phyloP scores from a whole-genome alignment of 2,329 filamentous ascomycete genomes.

The Calonectria pauciramosa region DNA sequence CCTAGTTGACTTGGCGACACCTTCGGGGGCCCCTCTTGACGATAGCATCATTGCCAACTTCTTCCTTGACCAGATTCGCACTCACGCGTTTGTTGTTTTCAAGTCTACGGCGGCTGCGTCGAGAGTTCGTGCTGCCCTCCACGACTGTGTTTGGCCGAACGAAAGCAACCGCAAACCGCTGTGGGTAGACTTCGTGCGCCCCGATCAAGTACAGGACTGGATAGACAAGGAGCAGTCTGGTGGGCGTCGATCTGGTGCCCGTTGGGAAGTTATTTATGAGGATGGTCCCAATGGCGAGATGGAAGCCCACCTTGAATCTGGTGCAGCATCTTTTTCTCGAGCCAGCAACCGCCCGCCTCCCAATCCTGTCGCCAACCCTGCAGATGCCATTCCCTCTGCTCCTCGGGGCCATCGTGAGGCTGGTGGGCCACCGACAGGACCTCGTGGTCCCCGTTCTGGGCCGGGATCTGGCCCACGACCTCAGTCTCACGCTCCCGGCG shows the following conservation, averaged over 20 bases:
- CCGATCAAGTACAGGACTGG: slow-evolving; percentile 80
- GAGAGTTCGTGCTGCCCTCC: slow-evolving; percentile 81
- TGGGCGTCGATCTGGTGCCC: slow-evolving; percentile 56
- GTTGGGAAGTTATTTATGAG: slow-evolving; percentile 83
- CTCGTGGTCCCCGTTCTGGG: slow-evolving; percentile 54
- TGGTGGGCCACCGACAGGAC: slow-evolving; percentile 50
- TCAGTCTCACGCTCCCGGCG: slow-evolving; percentile 36
- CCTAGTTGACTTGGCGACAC: slow-evolving; percentile 76
- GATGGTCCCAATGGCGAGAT: slow-evolving; percentile 67
- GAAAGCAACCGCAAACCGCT: slow-evolving; percentile 87
- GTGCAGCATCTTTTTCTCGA: slow-evolving; percentile 34
- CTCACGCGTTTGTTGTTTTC: slow-evolving; percentile 88
- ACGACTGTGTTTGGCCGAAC: slow-evolving; percentile 87
- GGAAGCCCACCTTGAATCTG: slow-evolving; percentile 64
- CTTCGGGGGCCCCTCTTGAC: slow-evolving; percentile 64
- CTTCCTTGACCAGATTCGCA: slow-evolving; percentile 87
- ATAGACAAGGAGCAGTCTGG: slow-evolving; percentile 75
- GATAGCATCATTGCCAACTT: slow-evolving; percentile 73
- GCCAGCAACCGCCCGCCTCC: slow-evolving; percentile 32
- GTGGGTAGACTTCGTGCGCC: slow-evolving; percentile 91
- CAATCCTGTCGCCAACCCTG: slow-evolving; percentile 36
- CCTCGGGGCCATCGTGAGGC: slow-evolving; percentile 49
- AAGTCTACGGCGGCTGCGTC: slow-evolving; percentile 77
- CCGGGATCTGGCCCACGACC: slow-evolving; percentile 46
- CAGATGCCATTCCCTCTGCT: slow-evolving; percentile 54